Base-by-base conservation (phyloP, 2,329 filamentous ascomycete genomes). In the Aspergillus latus region DNA sequence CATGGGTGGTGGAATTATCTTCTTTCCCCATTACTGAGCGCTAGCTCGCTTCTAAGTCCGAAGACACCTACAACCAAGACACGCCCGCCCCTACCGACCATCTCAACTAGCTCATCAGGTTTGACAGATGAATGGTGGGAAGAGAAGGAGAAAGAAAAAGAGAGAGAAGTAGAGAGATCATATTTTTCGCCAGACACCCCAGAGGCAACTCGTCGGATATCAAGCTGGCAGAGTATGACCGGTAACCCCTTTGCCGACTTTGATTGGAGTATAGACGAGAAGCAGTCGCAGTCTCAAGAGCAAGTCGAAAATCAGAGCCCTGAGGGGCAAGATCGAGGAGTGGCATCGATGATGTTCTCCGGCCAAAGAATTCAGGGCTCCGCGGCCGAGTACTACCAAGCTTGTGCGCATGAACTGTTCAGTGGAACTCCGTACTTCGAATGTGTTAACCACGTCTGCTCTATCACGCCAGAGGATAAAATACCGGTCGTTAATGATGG, bases 1-100 rank as follows among this genome's bases (percentile, higher is more conserved):
- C 75, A 79, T 54, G 78, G 78, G 15, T 80, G 78, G 78, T 80
- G 78, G 78, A 80, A 74, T 28, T 71, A 75, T 45, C 66, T 80
- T 21, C 70, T 78, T 2, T 78, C 78, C 1, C 78, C 78, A 0
- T 64, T 79, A 5, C 58, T 79, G 26, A 68, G 71, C 30, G 73
- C 71, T 26, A 72, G 66, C 54, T 73, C 73, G 2, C 49, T 71
- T 2, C 59, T 64, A 1, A 67, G 68, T 52, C 63, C 65, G 47
- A 69, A 67, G 57, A 70, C 66, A 15, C 65, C 64, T 10, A 37
- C 8, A 10, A 52, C 59, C 5, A 54, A 57, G 37, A 57, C 47
- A 34, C 60, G 57, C 7, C 73, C 71, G n/a, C 64, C 66, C 10
- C 40, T 70, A 7, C 70, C 68, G 26, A 60, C 64, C 16, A 56